These are phyloP conservation scores for Taxillus chinensis DNA, from an alignment of 164 flowering plant genomes.

Conservation along the genomic window DNA sequence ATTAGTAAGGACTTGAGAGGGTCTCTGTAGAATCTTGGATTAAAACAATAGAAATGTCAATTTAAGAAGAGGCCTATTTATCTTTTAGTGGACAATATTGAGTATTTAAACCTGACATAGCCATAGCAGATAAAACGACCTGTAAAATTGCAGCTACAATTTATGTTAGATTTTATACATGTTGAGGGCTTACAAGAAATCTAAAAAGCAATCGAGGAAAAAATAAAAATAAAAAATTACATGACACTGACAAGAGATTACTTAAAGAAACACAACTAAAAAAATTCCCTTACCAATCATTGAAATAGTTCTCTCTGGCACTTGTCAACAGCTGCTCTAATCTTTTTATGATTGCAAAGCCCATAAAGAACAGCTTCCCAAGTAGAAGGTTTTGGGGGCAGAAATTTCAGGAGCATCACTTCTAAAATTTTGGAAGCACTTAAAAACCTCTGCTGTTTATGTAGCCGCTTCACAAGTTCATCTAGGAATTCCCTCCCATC, in stretches of 20 bases:
- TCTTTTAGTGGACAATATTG: too few species aligned
- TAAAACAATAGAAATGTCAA: too few species aligned
- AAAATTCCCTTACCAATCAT: constrained; percentile 18
- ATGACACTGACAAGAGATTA: too few species aligned
- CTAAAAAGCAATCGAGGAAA: background rate
- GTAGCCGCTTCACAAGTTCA: constrained; percentile 56
- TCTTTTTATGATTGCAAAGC: constrained; percentile 50
- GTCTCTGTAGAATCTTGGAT: too few species aligned
- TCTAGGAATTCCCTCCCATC: constrained; percentile 66
- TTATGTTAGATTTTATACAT: background rate
- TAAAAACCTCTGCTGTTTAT: constrained; percentile 32
- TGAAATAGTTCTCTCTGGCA: constrained; percentile 40
- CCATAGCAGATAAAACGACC: too few species aligned
- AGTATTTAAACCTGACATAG: too few species aligned
- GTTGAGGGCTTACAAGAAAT: background rate
- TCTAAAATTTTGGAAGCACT: constrained; percentile 58
- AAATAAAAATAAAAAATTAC: too few species aligned
- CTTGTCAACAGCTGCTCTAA: constrained; percentile 36
- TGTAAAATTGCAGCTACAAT: too few species aligned
- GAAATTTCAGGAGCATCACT: constrained; percentile 67
- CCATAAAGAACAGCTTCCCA: constrained; percentile 47
- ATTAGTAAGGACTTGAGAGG: too few species aligned
- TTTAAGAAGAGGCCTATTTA: too few species aligned
- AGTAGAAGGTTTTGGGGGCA: constrained; percentile 51
- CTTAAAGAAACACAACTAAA: constrained; percentile 3